Evolutionary conservation across 192 early-diverging fungal genomes (phyloP).

Genomic region (Linderina pennispora): DNA sequence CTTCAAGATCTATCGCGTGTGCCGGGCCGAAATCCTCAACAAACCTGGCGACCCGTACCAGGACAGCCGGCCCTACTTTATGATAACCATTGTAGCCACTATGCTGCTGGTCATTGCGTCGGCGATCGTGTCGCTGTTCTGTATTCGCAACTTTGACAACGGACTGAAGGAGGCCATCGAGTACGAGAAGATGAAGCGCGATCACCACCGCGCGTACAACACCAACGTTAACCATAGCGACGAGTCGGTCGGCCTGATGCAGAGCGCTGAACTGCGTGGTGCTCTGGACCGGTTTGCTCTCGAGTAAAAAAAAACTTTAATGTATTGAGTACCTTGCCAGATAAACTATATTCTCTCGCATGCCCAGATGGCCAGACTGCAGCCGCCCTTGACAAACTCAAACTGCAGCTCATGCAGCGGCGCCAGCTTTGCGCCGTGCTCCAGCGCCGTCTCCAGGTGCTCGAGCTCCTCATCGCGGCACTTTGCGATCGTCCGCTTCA

Average conservation of each 20-base stretch:
- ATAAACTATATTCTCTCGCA: constrained; percentile 64
- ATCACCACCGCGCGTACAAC: constrained; percentile 23
- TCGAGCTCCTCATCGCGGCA: constrained; percentile 96
- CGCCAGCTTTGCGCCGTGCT: constrained; percentile 77
- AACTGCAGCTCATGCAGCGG: constrained; percentile 69
- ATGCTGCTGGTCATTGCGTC: constrained; percentile 30
- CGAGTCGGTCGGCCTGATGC: constrained; percentile 7
- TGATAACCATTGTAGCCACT: constrained; percentile 37
- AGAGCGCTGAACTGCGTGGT: constrained; percentile 2
- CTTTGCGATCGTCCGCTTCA: constrained; percentile 63
- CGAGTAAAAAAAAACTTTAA: constrained; percentile 13
- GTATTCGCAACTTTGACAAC: constrained; percentile 35
- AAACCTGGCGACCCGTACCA: constrained; percentile 35
- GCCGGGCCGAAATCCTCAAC: constrained; percentile 12
- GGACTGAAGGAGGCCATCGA: constrained; percentile 42
- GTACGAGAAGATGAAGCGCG: constrained; percentile 29
- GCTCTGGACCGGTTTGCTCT: constrained; percentile 25
- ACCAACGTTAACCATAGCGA: constrained; percentile 34
- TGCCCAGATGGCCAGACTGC: constrained; percentile 89
- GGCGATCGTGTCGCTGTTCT: constrained; percentile 18
- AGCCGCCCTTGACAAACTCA: constrained; percentile 77
- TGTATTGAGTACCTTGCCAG: too few relatives aligned
- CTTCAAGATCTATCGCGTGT: constrained; percentile 40
- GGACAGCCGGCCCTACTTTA: constrained; percentile 35
- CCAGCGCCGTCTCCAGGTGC: constrained; percentile 84